Base-by-base conservation (phyloP, 805 yeast species). In the Helenozyma baotianmanensis region DNA sequence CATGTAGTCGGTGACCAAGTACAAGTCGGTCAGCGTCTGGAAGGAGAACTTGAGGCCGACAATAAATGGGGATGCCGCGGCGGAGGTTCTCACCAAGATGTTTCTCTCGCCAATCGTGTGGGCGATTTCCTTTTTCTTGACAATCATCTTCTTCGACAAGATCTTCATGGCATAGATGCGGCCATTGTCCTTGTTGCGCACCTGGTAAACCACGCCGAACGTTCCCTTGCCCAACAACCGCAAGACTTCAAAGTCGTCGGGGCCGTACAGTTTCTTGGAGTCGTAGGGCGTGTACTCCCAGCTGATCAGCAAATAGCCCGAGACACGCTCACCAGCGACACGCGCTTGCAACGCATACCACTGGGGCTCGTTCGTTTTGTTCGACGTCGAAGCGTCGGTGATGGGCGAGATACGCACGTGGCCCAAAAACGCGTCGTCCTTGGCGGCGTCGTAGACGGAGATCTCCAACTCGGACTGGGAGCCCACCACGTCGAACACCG, bases 131-230 rank as follows among this genome's bases (percentile, higher is more conserved):
- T 90, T 90, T 72, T 92, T 92, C 60, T 85, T 88, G 31, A 92
- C 96, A 58, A 92, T 92, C 27, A 88, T 90, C 57, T 89, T 89
- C 60, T 92, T 92, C 16, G 95, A 83, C 33, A 92, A 74, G 18
- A 90, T 95, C 63, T 92, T 92, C 98, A 92, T 92, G 25, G 98
- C 98, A 57, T 92, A 92, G 38, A 92, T 82, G 50, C 97, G 76
- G 38, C 77, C 76, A 6, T 95, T 87, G 56, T 92, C 97, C 47
- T 73, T 74, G 72, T 90, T 92, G 43, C 82, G 79, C 27, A 92
- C 98, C 65, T 92, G 98, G 62, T 82, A 92, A 23, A 90, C 98
- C 64, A 87, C 96, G 21, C 98, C 98, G 68, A 90, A 90, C 1
- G 97, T 92, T 34, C 98, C 98, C 56, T 87, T 88, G 40, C 98